Conservation (phyloP, 441 rosid genomes). For the Populus hybrid region DNA sequence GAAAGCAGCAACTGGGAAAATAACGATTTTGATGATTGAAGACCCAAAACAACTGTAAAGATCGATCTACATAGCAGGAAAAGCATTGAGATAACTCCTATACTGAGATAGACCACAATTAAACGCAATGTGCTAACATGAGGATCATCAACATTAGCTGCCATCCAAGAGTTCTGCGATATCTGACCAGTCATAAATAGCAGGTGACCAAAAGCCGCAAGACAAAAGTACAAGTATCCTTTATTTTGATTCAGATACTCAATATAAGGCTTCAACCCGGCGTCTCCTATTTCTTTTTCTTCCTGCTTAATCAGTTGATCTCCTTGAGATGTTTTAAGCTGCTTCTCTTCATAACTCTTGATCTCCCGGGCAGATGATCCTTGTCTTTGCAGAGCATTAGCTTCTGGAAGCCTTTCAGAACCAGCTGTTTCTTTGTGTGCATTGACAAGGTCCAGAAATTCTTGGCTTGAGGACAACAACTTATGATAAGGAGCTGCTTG, state of each 20-base stretch:
- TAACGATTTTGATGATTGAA: conserved; percentile 66
- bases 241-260: conserved; percentile 74
- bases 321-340: conserved; percentile 43
- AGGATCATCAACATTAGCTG: conserved; percentile 82
- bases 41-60: conserved; percentile 49
- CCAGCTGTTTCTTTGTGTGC: too few species aligned
- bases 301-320: conserved; percentile 80
- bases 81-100: conserved; percentile 48
- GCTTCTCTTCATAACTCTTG: conserved; percentile 40
- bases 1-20: conserved; percentile 89
- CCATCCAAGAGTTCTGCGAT: conserved; percentile 91
- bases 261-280: conserved; percentile 69
- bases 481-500: conserved; percentile 75
- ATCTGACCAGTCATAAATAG: conserved; percentile 59
- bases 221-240: conserved; percentile 66
- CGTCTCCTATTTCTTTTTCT: conserved; percentile 83
- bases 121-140: conserved; percentile 55
- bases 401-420: conserved; percentile 47
- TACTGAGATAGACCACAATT: conserved; percentile 65
- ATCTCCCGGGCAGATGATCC: conserved; percentile 48
- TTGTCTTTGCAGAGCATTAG: conserved; percentile 29
- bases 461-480: conserved; percentile 58
- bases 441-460: conserved; percentile 69
- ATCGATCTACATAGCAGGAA: conserved; percentile 57
- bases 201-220: conserved; percentile 48